Evolutionary conservation across 1,139 yeast species (phyloP), one percentile per base, ranked within the genome.

Genomic region (Debaryomyces sp.): DNA sequence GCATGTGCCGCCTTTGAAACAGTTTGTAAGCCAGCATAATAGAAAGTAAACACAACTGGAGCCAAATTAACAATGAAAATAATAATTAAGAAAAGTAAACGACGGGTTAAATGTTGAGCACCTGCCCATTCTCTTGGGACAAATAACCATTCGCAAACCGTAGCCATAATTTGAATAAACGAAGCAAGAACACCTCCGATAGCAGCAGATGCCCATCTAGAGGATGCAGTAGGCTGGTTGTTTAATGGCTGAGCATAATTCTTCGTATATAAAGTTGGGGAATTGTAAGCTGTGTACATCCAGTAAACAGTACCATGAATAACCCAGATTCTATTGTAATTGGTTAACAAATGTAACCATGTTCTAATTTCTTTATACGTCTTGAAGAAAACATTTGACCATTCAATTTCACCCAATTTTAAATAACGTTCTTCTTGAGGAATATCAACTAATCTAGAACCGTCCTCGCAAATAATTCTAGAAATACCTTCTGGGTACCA

Each of bases 401-500:
- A 95, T 55, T 81, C 86, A 56, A 91, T 96, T 62, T 94, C 98
- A 59, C 97, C 97, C 53, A 94, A 80, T 70, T 87, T 86, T 63
- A 85, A 80, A 69, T 82, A 95, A 70, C 99, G 88, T 71, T 94
- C 97, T 62, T 85, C 89, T 54, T 85, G 81, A 40, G 97, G 96
- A 62, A 91, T 74, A 62, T 95, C 99, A 49, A 94, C 90, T 65
- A 94, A 78, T 68, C 96, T 85, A 32, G 96, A 78, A 56, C 96
- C 96, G 68, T 94, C 98, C 66, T 87, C 92, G 64, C 92, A 83
- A 45, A 87, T 81, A 63, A 94, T 92, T 74, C 96, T 87, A 53
- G 95, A 88, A 61, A 94, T 88, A 78, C 99, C 99, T 74, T 94
- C 98, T 40, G 99, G 98, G 73, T 94, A 95, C 99, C 99, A 94